phyloP scores from a whole-genome alignment of 495 filamentous ascomycete species.

The Hypoxylon subgilvum region DNA sequence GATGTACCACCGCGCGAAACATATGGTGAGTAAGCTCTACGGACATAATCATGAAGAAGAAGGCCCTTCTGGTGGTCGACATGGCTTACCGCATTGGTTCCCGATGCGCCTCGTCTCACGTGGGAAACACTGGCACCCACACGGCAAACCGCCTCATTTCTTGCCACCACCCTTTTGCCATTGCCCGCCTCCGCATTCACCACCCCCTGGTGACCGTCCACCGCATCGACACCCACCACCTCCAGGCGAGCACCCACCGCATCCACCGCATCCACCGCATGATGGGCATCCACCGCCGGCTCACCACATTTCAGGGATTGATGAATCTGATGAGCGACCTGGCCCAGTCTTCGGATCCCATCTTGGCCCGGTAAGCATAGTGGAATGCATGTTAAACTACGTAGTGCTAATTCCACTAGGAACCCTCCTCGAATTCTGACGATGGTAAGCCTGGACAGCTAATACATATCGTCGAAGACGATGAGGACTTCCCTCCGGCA shows the following conservation, averaged over 20 bases:
- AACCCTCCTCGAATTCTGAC: constrained; percentile 6
- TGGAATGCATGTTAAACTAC: neutral
- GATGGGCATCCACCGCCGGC: neutral
- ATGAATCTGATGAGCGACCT: neutral
- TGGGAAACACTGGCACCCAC: constrained; percentile 33
- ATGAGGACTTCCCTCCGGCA: constrained; percentile 2
- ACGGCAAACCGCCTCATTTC: constrained; percentile 25
- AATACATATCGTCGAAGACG: constrained; percentile 4
- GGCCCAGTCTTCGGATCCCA: neutral
- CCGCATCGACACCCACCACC: too few species aligned
- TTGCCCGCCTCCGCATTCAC: constrained; percentile 23
- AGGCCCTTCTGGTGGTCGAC: constrained; percentile 13
- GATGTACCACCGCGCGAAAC: constrained; percentile 34
- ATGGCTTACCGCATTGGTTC: constrained; percentile 27
- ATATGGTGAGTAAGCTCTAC: constrained; percentile 34
- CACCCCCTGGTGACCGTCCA: neutral
- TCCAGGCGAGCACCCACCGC: constrained; percentile 1
- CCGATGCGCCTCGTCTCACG: constrained; percentile 21
- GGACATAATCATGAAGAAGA: constrained; percentile 15
- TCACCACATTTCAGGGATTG: neutral
- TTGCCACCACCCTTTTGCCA: constrained; percentile 33
- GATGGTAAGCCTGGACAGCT: constrained; percentile 3
- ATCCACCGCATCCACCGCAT: neutral
- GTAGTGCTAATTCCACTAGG: constrained; percentile 15
- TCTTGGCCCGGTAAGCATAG: constrained; percentile 19